phyloP scores from a whole-genome alignment of 768 basidiomycete species.

The Lyophyllum atratum region DNA sequence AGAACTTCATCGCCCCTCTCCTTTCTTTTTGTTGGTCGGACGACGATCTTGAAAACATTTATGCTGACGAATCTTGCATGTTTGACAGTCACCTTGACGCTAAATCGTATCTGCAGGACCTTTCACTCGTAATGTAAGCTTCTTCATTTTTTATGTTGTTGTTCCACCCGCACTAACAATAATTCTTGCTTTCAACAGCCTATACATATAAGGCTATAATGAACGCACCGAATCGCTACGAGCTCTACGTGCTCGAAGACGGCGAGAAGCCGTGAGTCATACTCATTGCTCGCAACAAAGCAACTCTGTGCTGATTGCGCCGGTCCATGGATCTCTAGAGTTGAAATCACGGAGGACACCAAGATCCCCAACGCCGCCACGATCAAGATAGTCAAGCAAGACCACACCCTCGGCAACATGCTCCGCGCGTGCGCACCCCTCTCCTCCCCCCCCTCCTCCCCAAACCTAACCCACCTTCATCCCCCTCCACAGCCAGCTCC shows the following conservation, averaged over 20 bases:
- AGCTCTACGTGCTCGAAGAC: constrained; percentile 76
- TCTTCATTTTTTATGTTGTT: too few species aligned
- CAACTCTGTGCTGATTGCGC: neutral
- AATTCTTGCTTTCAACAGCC: neutral
- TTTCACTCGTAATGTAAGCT: neutral
- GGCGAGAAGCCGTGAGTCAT: constrained; percentile 88
- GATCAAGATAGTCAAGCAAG: constrained; percentile 92
- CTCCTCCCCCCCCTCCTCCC: constrained; percentile 6
- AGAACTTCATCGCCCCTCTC: neutral
- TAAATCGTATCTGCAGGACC: neutral
- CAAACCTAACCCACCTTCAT: neutral
- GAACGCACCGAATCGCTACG: constrained; percentile 95
- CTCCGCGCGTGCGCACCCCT: constrained; percentile 75
- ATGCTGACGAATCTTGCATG: neutral
- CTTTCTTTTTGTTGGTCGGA: neutral
- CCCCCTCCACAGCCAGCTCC: constrained; percentile 71
- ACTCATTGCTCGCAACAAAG: neutral
- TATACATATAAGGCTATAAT: constrained; percentile 39
- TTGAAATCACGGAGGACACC: constrained; percentile 92
- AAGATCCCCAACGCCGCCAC: constrained; percentile 98
- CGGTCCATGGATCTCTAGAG: constrained; percentile 44
- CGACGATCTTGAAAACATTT: neutral
- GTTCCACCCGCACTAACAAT: neutral
- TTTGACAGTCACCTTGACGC: neutral
- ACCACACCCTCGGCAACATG: constrained; percentile 96